Conservation (phyloP, 2,329 filamentous ascomycete species). For the Rhinocladiella similis region DNA sequence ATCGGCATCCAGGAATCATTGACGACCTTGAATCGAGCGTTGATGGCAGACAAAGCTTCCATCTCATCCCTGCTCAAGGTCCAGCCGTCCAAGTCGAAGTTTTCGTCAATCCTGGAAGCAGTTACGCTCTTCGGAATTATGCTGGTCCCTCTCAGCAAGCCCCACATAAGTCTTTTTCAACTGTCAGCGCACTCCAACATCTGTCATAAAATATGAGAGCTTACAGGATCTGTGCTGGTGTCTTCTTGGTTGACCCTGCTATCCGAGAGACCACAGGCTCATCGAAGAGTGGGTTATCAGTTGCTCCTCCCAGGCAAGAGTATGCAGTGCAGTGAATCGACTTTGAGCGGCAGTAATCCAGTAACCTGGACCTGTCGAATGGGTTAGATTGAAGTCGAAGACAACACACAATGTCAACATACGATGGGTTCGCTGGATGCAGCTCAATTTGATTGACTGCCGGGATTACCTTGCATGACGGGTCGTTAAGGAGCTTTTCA, state of each 20-base stretch:
- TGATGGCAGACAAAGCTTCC: constrained; percentile 63
- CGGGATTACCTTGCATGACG: constrained; percentile 35
- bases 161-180: constrained; percentile 64
- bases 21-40: constrained; percentile 78
- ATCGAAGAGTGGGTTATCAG: constrained; percentile 67
- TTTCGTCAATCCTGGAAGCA: constrained; percentile 69
- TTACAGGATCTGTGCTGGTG: constrained; percentile 20
- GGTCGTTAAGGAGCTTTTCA: constrained; percentile 37
- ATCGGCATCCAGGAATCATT: constrained; percentile 69
- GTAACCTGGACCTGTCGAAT: constrained; percentile 59
- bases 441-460: constrained; percentile 34
- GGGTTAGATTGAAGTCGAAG: neutral
- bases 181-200: constrained; percentile 45
- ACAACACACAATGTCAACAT: neutral
- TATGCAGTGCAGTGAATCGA: constrained; percentile 66
- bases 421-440: constrained; percentile 30
- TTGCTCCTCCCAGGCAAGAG: constrained; percentile 69
- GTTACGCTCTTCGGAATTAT: constrained; percentile 86
- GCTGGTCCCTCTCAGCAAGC: constrained; percentile 74
- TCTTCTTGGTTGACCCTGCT: constrained; percentile 10
- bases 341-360: constrained; percentile 69
- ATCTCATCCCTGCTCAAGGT: constrained; percentile 71
- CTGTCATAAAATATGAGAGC: constrained; percentile 57
- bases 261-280: constrained; percentile 13
- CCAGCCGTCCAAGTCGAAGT: constrained; percentile 76